A percentile compares a stretch with the other conserved stretches of the same genome.
phyloP scores from a whole-genome alignment of 805 yeast species.

The Cyberlindnera sargentensis region DNA sequence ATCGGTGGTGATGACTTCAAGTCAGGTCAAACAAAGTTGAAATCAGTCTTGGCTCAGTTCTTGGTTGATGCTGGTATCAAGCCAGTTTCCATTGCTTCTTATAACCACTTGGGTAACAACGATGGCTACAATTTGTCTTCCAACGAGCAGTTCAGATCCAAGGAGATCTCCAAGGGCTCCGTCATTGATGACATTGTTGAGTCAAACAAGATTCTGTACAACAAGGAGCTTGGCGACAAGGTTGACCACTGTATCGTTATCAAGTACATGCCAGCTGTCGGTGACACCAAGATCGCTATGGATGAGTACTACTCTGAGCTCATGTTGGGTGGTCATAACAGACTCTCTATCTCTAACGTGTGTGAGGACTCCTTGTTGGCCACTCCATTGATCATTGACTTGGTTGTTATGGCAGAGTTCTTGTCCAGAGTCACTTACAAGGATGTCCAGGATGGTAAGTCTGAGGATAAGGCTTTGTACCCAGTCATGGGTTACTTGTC shows the following conservation, averaged over 20 bases:
- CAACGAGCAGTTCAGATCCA: constrained; percentile 89
- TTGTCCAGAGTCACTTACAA: constrained; percentile 79
- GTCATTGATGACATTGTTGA: constrained; percentile 94
- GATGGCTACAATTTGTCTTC: constrained; percentile 91
- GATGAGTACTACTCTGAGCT: constrained; percentile 95
- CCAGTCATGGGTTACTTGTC: constrained; percentile 81
- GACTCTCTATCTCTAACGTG: constrained; percentile 88
- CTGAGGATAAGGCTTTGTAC: constrained; percentile 49
- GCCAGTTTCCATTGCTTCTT: constrained; percentile 90
- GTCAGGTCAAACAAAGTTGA: constrained; percentile 92
- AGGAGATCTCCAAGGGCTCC: constrained; percentile 88
- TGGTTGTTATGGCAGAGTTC: constrained; percentile 86
- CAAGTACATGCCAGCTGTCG: constrained; percentile 90
- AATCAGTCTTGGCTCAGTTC: constrained; percentile 94
- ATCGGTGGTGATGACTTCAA: constrained; percentile 98
- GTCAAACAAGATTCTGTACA: constrained; percentile 77
- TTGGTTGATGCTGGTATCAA: constrained; percentile 96
- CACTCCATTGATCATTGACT: constrained; percentile 87
- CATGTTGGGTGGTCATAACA: constrained; percentile 97
- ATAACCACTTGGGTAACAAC: constrained; percentile 93
- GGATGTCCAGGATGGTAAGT: constrained; percentile 31
- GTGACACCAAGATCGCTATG: constrained; percentile 97
- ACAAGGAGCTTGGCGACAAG: constrained; percentile 65
- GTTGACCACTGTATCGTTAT: constrained; percentile 95
- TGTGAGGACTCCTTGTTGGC: constrained; percentile 96